A percentile compares a stretch with the other conserved stretches of the same genome.
phyloP scores from a whole-genome alignment of 805 yeast species.

The Saccharomycopsis vini region DNA sequence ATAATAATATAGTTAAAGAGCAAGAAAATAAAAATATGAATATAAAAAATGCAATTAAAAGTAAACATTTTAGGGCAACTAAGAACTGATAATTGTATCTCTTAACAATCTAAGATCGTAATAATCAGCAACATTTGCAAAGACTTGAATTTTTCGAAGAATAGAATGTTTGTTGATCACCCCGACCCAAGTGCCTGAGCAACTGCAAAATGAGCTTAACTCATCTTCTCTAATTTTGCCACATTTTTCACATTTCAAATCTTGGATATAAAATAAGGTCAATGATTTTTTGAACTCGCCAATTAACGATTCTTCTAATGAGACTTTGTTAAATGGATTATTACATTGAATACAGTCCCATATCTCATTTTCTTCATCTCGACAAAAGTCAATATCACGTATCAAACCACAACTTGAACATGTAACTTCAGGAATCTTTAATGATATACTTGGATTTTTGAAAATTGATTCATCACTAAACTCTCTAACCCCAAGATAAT shows the following conservation, averaged over 20 bases:
- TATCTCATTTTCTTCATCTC: constrained; percentile 39
- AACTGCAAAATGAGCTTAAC: constrained; percentile 66
- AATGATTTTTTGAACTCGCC: constrained; percentile 48
- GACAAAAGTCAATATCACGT: constrained; percentile 75
- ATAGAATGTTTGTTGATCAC: constrained; percentile 41
- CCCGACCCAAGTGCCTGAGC: constrained; percentile 81
- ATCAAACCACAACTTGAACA: constrained; percentile 75
- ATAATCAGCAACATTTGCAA: constrained; percentile 47
- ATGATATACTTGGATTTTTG: constrained; percentile 62
- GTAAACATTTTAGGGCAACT: no score
- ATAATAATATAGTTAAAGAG: no score
- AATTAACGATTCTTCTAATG: constrained; percentile 73
- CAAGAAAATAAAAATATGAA: no score
- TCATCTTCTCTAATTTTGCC: constrained; percentile 54
- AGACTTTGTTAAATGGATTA: constrained; percentile 51
- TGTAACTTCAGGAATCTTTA: constrained; percentile 56
- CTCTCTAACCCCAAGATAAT: constrained; percentile 71
- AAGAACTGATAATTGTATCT: constrained; percentile 18
- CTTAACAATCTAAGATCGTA: constrained; percentile 53
- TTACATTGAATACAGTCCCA: constrained; percentile 66
- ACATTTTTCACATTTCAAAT: constrained; percentile 74
- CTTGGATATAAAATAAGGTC: constrained; percentile 67
- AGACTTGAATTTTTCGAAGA: constrained; percentile 37
- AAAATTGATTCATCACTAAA: constrained; percentile 71
- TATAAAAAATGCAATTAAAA: no score